A percentile compares a stretch with the other conserved stretches of the same genome.
Conservation (phyloP, 768 basidiomycete species). For the Heimioporus sp. region DNA sequence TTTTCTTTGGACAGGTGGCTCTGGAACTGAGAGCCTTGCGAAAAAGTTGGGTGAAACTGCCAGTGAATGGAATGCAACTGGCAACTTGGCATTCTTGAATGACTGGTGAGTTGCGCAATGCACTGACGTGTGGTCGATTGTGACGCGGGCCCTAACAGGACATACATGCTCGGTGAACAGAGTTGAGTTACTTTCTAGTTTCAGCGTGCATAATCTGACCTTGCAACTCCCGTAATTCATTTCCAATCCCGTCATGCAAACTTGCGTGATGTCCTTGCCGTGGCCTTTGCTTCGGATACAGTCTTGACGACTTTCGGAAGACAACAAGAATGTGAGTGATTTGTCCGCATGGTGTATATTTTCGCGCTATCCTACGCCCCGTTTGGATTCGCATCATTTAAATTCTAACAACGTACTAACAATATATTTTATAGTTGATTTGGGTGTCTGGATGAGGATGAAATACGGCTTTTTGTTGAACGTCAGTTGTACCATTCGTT, state of each 20-base stretch:
- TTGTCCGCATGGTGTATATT: background rate
- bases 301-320: conserved; percentile 90
- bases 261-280: background rate
- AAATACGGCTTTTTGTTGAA: conserved; percentile 80
- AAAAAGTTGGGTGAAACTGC: no score
- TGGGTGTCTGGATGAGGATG: conserved; percentile 68
- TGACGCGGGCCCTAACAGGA: no score
- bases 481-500: conserved; percentile 23
- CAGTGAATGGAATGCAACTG: no score
- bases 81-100: no score
- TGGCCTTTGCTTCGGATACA: conserved; percentile 19
- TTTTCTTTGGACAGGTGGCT: no score
- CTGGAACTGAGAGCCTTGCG: no score
- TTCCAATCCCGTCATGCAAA: background rate
- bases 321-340: conserved; percentile 70
- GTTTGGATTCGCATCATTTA: no score
- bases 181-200: conserved; percentile 35
- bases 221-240: background rate
- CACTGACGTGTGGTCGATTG: no score
- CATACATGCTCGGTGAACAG: conserved; percentile 68
- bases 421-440: conserved; percentile 41
- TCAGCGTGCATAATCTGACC: background rate
- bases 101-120: no score
- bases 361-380: background rate
- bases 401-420: conserved; percentile 1